Conservation (phyloP, 768 basidiomycete genomes). For the Amyloporia xantha region DNA sequence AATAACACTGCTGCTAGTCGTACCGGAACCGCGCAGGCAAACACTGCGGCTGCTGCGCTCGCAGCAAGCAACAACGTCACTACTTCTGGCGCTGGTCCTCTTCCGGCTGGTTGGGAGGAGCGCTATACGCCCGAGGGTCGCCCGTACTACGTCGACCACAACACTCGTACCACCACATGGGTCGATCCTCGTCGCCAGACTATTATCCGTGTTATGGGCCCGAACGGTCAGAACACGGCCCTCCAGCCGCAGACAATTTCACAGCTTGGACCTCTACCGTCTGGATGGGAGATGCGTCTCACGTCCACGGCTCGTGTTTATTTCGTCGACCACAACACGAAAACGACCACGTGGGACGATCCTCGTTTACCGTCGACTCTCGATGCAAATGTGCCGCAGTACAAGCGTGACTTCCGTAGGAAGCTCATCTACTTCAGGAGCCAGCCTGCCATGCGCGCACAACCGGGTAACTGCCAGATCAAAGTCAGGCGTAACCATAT, state of each 20-base stretch:
- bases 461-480: slow-evolving; percentile 98
- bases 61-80: slow-evolving; percentile 46
- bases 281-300: slow-evolving; percentile 99
- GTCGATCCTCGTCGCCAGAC: slow-evolving; percentile 97
- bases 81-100: slow-evolving; percentile 73
- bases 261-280: slow-evolving; percentile 93
- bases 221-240: slow-evolving; percentile 79
- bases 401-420: slow-evolving; percentile 98
- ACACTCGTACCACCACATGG: slow-evolving; percentile 99
- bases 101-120: slow-evolving; percentile 99
- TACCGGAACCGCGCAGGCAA: slow-evolving; percentile 22
- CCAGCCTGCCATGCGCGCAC: slow-evolving; percentile 96
- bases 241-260: slow-evolving; percentile 94
- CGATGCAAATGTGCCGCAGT: slow-evolving; percentile 96
- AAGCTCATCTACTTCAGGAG: slow-evolving; percentile 99
- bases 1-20: slow-evolving; percentile 32
- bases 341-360: slow-evolving; percentile 99
- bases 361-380: slow-evolving; percentile 92
- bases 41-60: slow-evolving; percentile 39
- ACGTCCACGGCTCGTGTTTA: slow-evolving; percentile 97
- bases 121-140: slow-evolving; percentile 97
- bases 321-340: slow-evolving; percentile 99
- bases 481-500: slow-evolving; percentile 98
- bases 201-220: slow-evolving; percentile 94
- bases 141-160: slow-evolving; percentile 99